Conservation (phyloP, 2,329 filamentous ascomycete species). For the Exserohilum turcica region DNA sequence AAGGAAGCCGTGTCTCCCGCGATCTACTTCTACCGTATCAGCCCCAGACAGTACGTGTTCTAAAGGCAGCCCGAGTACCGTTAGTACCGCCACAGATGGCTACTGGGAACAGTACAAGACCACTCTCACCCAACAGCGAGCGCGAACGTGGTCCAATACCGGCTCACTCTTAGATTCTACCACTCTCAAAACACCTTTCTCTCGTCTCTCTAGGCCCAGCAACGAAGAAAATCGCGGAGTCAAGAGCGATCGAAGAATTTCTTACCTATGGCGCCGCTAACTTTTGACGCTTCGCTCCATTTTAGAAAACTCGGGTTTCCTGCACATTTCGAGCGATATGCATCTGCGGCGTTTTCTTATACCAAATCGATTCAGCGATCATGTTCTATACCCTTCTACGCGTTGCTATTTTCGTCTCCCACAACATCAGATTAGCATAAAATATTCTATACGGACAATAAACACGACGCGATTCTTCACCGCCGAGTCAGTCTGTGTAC, state of each 20-base stretch:
- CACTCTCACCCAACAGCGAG: slow-evolving; percentile 16
- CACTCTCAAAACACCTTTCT: slow-evolving; percentile 13
- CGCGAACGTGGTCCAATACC: background rate
- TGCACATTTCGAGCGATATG: background rate
- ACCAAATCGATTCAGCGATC: slow-evolving; percentile 4
- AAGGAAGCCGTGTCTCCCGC: slow-evolving; percentile 1
- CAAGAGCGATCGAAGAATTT: slow-evolving; percentile 21
- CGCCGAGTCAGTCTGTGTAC: background rate
- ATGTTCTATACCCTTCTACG: slow-evolving; percentile 27
- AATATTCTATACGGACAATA: background rate
- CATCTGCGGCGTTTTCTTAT: background rate
- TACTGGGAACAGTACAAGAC: slow-evolving; percentile 21
- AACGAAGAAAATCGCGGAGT: slow-evolving; percentile 12
- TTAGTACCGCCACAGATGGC: slow-evolving; percentile 6
- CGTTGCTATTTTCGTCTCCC: background rate
- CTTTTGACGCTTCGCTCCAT: background rate
- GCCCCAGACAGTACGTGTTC: background rate
- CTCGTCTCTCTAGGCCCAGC: slow-evolving; percentile 4
- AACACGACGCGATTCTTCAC: background rate
- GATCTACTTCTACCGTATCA: slow-evolving; percentile 2
- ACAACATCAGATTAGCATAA: background rate
- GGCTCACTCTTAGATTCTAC: background rate
- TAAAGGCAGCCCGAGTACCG: slow-evolving; percentile 3
- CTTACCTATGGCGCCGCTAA: slow-evolving; percentile 19
- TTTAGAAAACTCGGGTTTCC: background rate